These are phyloP conservation scores for Psidium guajava DNA, from an alignment of 345 rosid species.

Conservation along the genomic window DNA sequence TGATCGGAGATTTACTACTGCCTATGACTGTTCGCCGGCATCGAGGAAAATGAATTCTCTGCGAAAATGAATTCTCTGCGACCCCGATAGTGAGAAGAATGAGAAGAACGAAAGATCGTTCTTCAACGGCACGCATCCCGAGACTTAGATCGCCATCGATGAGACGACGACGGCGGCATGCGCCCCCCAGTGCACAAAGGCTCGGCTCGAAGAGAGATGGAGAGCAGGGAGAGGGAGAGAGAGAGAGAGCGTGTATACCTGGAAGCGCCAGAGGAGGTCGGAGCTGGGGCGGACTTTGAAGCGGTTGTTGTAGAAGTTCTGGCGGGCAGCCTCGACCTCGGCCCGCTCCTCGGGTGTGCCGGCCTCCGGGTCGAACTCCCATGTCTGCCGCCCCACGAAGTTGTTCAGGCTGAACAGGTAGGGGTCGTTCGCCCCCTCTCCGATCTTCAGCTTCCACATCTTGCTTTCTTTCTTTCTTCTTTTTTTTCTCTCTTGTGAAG, in stretches of 20 bases:
- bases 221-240: too few relatives aligned
- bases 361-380: slow-evolving; percentile 16
- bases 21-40: too few relatives aligned
- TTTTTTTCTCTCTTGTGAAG: background rate
- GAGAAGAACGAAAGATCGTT: background rate
- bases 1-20: too few relatives aligned
- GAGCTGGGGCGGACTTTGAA: slow-evolving; percentile 10
- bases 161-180: background rate
- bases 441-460: slow-evolving; percentile 19
- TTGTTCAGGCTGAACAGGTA: slow-evolving; percentile 13
- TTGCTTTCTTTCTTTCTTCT: background rate
- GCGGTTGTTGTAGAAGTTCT: slow-evolving; percentile 11
- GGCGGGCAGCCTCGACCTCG: slow-evolving; percentile 14
- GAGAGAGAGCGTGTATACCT: background rate
- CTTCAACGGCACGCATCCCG: background rate
- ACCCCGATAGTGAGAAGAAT: background rate
- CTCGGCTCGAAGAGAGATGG: background rate
- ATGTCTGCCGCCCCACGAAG: slow-evolving; percentile 12
- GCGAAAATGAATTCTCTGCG: too few relatives aligned
- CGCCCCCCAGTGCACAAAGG: background rate
- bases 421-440: slow-evolving; percentile 5
- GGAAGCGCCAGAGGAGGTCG: slow-evolving; percentile 16
- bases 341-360: slow-evolving; percentile 19
- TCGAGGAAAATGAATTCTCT: too few relatives aligned
- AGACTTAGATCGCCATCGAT: background rate